phyloP scores from a whole-genome alignment of 2,329 filamentous ascomycete genomes.

The Colletotrichum sp. region DNA sequence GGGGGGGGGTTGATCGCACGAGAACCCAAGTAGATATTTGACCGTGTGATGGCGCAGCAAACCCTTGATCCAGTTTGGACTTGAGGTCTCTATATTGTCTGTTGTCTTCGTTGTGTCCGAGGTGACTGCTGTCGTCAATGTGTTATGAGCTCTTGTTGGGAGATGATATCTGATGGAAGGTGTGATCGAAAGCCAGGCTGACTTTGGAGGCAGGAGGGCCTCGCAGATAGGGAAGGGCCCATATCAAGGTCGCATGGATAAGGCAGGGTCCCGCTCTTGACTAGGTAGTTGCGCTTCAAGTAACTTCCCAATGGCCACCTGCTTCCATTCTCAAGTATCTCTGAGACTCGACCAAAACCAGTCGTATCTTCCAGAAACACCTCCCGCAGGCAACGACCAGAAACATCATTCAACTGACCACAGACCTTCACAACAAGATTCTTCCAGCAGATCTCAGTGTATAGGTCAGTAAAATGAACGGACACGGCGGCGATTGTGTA shows the following conservation, averaged over 20 bases:
- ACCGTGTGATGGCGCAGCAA: not conserved
- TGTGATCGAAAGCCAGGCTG: not conserved
- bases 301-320: not conserved
- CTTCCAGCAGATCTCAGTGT: not conserved
- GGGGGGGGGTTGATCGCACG: not conserved
- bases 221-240: not conserved
- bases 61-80: not conserved
- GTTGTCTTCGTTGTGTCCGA: accelerated
- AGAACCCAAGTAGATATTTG: not conserved
- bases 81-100: not conserved
- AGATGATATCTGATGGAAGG: not conserved
- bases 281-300: not conserved
- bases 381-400: not conserved
- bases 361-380: not conserved
- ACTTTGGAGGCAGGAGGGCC: not conserved
- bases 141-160: not conserved
- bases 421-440: not conserved
- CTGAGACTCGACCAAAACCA: not conserved
- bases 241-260: not conserved
- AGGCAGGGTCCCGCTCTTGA: not conserved
- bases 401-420: not conserved
- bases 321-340: not conserved
- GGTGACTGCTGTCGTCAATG: not conserved
- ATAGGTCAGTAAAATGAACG: not conserved
- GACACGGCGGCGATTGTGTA: not conserved